Percentiles rank a stretch among this genome's conserved stretches.
phyloP scores from a whole-genome alignment of 768 basidiomycete genomes.

The Strobilomyces dryophilus region DNA sequence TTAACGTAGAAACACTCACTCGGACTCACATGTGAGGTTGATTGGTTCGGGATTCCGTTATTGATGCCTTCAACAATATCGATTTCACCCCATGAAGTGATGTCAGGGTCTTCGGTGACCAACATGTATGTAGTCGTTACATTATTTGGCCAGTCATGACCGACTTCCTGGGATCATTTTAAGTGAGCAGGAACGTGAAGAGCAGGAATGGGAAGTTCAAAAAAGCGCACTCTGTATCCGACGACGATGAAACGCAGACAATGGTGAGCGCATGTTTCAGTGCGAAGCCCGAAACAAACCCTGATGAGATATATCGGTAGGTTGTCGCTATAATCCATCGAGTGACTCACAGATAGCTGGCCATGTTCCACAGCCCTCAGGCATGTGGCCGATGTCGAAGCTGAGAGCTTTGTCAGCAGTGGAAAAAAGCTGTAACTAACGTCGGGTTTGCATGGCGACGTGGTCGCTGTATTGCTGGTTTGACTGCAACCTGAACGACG shows the following conservation, averaged over 20 bases:
- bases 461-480: slow-evolving; percentile 30
- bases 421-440: background rate
- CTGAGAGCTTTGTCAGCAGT: background rate
- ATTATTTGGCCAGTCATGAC: slow-evolving; percentile 23
- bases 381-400: slow-evolving; percentile 37
- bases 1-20: slow-evolving; percentile 3
- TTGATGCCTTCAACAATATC: slow-evolving; percentile 36
- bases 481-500: slow-evolving; percentile 34
- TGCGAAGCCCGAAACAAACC: slow-evolving; percentile 17
- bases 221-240: slow-evolving; percentile 21
- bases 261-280: background rate
- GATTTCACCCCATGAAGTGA: slow-evolving; percentile 22
- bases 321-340: background rate
- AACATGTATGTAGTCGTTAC: slow-evolving; percentile 2
- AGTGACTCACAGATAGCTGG: slow-evolving; percentile 31
- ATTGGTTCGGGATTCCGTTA: slow-evolving; percentile 22
- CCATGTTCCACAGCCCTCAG: slow-evolving; percentile 38
- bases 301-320: slow-evolving; percentile 9
- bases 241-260: background rate
- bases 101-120: background rate
- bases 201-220: background rate
- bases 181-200: background rate
- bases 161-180: slow-evolving; percentile 22
- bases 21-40: slow-evolving; percentile 29
- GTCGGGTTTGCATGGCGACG: slow-evolving; percentile 29